These are phyloP conservation scores for Microbotryum lychnidis-dioicae DNA, from an alignment of 1,284 basidiomycete genomes.

Conservation along the genomic window DNA sequence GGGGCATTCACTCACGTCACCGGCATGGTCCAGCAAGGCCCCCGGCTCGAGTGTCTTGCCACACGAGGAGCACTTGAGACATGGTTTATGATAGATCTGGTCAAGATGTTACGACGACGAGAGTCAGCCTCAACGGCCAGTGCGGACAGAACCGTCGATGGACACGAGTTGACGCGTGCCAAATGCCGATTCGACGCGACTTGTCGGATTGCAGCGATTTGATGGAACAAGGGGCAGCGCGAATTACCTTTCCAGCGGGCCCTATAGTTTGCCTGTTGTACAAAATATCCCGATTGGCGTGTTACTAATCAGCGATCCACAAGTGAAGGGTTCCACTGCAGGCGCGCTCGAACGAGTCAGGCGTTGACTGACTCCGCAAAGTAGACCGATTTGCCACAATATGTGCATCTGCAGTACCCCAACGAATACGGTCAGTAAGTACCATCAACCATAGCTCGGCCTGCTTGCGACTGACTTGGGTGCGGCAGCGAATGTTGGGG, in stretches of 20 bases:
- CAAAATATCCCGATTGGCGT: background rate
- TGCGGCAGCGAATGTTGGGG: background rate
- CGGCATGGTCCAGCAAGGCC: conserved; percentile 41
- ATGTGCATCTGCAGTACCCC: conserved; percentile 34
- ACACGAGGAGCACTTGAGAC: conserved; percentile 42
- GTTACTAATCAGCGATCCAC: background rate
- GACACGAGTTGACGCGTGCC: background rate
- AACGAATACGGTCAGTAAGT: background rate
- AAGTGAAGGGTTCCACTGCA: no score
- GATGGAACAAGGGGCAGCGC: background rate
- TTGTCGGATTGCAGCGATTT: background rate
- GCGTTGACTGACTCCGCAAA: conserved; percentile 38
- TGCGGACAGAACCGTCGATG: background rate
- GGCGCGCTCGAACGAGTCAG: background rate
- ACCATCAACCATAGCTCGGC: background rate
- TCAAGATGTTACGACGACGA: background rate
- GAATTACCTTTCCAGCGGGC: conserved; percentile 40
- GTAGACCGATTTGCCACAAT: conserved; percentile 40
- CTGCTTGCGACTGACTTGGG: background rate
- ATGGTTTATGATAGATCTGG: conserved; percentile 45
- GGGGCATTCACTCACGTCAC: conserved; percentile 31
- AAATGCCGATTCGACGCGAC: background rate
- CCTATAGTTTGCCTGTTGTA: conserved; percentile 37
- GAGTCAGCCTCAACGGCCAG: background rate
- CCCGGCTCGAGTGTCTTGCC: conserved; percentile 42